phyloP scores from a whole-genome alignment of 768 basidiomycete species.

The Boletus patriciae region DNA sequence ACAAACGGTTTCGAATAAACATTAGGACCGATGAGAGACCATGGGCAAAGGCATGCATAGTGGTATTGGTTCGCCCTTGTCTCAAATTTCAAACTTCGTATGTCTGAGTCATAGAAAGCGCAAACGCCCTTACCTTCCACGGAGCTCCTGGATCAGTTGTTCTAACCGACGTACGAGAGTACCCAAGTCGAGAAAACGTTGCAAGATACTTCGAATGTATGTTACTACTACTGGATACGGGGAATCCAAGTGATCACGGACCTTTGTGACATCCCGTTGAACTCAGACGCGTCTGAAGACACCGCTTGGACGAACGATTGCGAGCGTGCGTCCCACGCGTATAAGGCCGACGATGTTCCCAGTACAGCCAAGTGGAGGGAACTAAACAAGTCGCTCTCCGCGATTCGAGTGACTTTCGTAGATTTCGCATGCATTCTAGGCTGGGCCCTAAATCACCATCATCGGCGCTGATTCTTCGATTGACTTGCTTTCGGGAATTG shows the following conservation, averaged over 20 bases:
- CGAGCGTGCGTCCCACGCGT: conserved; percentile 55
- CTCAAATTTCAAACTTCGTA: conserved; percentile 30
- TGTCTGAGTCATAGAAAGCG: neutral
- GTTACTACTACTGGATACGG: conserved; percentile 1
- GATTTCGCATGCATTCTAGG: conserved; percentile 43
- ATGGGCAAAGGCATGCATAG: conserved; percentile 67
- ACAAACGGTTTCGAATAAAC: conserved; percentile 49
- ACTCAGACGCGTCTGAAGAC: conserved; percentile 32
- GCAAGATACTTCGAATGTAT: conserved; percentile 45
- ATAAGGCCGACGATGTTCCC: conserved; percentile 66
- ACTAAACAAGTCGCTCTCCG: conserved; percentile 47
- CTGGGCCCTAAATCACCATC: conserved; percentile 44
- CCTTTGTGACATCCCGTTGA: conserved; percentile 60
- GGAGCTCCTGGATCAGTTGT: conserved; percentile 45
- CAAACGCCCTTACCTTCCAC: conserved; percentile 44
- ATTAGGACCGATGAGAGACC: conserved; percentile 55
- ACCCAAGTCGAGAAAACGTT: conserved; percentile 68
- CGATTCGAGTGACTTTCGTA: conserved; percentile 44
- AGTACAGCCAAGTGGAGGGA: conserved; percentile 58
- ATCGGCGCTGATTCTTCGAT: neutral
- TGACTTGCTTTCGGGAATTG: neutral
- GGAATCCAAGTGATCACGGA: conserved; percentile 24
- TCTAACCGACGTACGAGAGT: conserved; percentile 68
- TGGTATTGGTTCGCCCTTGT: conserved; percentile 48
- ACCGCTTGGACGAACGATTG: conserved; percentile 59